These are phyloP conservation scores for Brassica nigra DNA, from an alignment of 345 rosid genomes.

Conservation along the genomic window DNA sequence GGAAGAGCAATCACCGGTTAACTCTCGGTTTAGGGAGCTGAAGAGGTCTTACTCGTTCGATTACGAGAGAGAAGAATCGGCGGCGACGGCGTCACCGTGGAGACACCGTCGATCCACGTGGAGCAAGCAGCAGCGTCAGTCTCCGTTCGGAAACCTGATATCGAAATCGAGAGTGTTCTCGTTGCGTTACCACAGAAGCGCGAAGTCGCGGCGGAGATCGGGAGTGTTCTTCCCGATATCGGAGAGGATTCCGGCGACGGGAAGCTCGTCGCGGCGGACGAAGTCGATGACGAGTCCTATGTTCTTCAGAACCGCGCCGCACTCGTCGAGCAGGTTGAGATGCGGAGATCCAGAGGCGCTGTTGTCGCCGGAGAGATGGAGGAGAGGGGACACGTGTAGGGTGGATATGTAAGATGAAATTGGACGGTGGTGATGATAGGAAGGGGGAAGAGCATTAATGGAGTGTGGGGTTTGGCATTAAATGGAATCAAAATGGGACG, in stretches of 20 bases:
- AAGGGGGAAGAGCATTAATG: conserved; percentile 43
- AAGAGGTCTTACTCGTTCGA: conserved; percentile 87
- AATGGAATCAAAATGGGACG: conserved; percentile 52
- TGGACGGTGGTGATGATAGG: conserved; percentile 39
- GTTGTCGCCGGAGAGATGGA: conserved; percentile 90
- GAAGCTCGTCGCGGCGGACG: conserved; percentile 66
- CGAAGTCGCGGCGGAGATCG: conserved; percentile 68
- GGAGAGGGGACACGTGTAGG: conserved; percentile 70
- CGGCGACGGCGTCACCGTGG: conserved; percentile 79
- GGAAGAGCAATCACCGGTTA: conserved; percentile 55
- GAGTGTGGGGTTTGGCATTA: conserved; percentile 55
- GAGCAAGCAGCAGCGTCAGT: conserved; percentile 67
- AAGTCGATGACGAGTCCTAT: conserved; percentile 87
- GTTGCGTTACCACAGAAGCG: conserved; percentile 59
- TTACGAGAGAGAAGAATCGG: conserved; percentile 68
- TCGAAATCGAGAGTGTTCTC: conserved; percentile 81
- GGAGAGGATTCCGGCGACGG: conserved; percentile 58
- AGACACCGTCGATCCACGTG: conserved; percentile 68
- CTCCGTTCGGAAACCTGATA: conserved; percentile 79
- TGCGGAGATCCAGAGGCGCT: conserved; percentile 99
- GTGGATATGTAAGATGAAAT: conserved; percentile 29
- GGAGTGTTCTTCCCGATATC: conserved; percentile 65
- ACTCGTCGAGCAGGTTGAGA: conserved; percentile 85
- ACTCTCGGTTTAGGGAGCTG: conserved; percentile 51
- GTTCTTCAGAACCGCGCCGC: conserved; percentile 56